Percentiles rank a stretch among this genome's conserved stretches.
Evolutionary conservation across 2,329 filamentous ascomycete genomes (phyloP).

Genomic region (Epichloe coenophiala): DNA sequence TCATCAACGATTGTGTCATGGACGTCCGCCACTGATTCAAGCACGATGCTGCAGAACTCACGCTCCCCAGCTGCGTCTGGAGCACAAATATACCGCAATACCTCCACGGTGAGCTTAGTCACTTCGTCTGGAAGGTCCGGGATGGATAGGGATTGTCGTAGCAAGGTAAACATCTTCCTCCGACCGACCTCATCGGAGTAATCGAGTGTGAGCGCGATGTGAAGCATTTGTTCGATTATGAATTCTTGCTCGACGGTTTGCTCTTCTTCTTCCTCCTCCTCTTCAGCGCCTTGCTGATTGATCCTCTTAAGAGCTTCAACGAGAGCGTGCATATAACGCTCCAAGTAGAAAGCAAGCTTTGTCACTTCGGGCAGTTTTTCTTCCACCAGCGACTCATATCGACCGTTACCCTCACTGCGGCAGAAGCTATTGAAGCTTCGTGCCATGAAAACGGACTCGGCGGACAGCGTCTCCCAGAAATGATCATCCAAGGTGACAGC

Average conservation of each 20-base stretch:
- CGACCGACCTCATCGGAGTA: slow-evolving; percentile 96
- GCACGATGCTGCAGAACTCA: slow-evolving; percentile 72
- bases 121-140: slow-evolving; percentile 84
- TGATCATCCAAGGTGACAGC: slow-evolving; percentile 56
- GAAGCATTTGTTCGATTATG: slow-evolving; percentile 84
- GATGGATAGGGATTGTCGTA: slow-evolving; percentile 74
- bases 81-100: slow-evolving; percentile 71
- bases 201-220: slow-evolving; percentile 83
- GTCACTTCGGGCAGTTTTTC: slow-evolving; percentile 94
- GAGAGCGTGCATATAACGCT: slow-evolving; percentile 61
- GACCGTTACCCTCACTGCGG: slow-evolving; percentile 56
- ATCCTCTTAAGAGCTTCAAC: slow-evolving; percentile 48
- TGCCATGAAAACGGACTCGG: slow-evolving; percentile 80
- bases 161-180: slow-evolving; percentile 86
- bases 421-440: slow-evolving; percentile 94
- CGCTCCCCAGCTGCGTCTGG: slow-evolving; percentile 59
- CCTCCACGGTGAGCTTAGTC: slow-evolving; percentile 75
- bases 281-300: slow-evolving; percentile 39
- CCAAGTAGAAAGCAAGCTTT: slow-evolving; percentile 73
- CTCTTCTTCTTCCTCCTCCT: slow-evolving; percentile 55
- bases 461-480: slow-evolving; percentile 70
- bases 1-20: slow-evolving; percentile 84
- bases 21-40: slow-evolving; percentile 91
- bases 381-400: slow-evolving; percentile 64
- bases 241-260: slow-evolving; percentile 87